Conservation (phyloP, 164 flowering plant genomes). For the Stephania yunnanensis region DNA sequence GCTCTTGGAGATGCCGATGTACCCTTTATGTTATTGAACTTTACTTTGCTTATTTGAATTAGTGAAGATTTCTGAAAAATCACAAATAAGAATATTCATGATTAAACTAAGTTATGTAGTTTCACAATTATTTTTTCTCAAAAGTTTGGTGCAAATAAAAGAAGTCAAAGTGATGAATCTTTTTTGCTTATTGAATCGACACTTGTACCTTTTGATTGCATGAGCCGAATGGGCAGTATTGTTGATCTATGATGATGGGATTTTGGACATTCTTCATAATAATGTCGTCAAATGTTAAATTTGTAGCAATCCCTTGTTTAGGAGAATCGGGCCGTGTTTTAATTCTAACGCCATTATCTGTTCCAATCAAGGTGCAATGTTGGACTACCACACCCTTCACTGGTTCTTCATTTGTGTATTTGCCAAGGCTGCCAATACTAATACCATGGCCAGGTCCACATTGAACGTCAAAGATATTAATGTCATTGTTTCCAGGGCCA, state of each 20-base stretch:
- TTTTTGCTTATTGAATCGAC: background rate
- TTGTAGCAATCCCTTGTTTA: slow-evolving; percentile 18
- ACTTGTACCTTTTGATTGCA: background rate
- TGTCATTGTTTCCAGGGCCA: slow-evolving; percentile 26
- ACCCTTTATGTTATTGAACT: slow-evolving; percentile 21
- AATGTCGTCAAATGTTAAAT: slow-evolving; percentile 38
- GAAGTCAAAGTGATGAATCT: background rate
- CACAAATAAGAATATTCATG: background rate
- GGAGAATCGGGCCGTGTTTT: slow-evolving; percentile 37
- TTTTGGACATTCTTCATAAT: slow-evolving; percentile 40
- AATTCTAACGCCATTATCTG: slow-evolving; percentile 56
- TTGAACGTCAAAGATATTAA: slow-evolving; percentile 15
- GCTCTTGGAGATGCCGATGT: slow-evolving; percentile 20
- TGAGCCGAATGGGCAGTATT: slow-evolving; percentile 32
- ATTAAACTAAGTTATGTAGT: too few species aligned
- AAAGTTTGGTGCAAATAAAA: background rate
- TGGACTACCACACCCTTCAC: slow-evolving; percentile 32
- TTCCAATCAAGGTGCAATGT: slow-evolving; percentile 39
- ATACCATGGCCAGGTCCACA: slow-evolving; percentile 63
- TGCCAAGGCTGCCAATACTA: slow-evolving; percentile 70
- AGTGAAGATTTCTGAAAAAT: slow-evolving; percentile 19
- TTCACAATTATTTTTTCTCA: too few species aligned
- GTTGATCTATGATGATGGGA: slow-evolving; percentile 64
- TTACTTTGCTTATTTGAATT: slow-evolving; percentile 20
- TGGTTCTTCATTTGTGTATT: slow-evolving; percentile 31